Evolutionary conservation across 371 early-diverging fungal genomes (phyloP).

Genomic region (Apophysomyces ossiformis): DNA sequence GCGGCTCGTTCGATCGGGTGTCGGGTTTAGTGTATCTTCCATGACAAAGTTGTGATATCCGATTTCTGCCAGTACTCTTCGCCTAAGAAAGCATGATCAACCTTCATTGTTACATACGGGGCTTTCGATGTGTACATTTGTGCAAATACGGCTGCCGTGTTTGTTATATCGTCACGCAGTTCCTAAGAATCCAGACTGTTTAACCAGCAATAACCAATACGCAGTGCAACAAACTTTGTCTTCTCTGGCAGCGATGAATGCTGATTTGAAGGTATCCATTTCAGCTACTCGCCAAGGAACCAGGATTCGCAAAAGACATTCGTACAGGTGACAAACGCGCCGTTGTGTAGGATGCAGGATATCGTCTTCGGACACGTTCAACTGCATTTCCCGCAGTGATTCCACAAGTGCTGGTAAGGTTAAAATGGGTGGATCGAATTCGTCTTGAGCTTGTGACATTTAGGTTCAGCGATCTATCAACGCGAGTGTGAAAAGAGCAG

Average conservation of each 20-base stretch:
- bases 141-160: not conserved
- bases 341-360: conserved; percentile 26
- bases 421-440: conserved; percentile 19
- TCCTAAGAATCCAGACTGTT: conserved; percentile 9
- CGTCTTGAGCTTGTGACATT: not conserved
- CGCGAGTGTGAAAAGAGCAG: conserved; percentile 6
- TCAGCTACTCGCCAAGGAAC: conserved; percentile 19
- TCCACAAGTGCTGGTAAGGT: conserved; percentile 13
- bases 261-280: conserved; percentile 10
- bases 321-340: conserved; percentile 22
- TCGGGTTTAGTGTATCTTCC: conserved; percentile 21
- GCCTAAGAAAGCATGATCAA: conserved; percentile 10
- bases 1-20: conserved; percentile 27
- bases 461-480: too few relatives aligned
- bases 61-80: conserved; percentile 16
- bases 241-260: not conserved
- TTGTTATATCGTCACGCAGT: not conserved
- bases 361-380: conserved; percentile 24
- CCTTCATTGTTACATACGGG: not conserved
- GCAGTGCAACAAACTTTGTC: not conserved
- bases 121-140: not conserved
- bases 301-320: conserved; percentile 19
- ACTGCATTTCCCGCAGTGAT: conserved; percentile 23
- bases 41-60: conserved; percentile 21
- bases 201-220: not conserved